Percentiles rank a stretch among this genome's conserved stretches.
phyloP scores from a whole-genome alignment of 345 rosid species.

The Corchorus capsularis region DNA sequence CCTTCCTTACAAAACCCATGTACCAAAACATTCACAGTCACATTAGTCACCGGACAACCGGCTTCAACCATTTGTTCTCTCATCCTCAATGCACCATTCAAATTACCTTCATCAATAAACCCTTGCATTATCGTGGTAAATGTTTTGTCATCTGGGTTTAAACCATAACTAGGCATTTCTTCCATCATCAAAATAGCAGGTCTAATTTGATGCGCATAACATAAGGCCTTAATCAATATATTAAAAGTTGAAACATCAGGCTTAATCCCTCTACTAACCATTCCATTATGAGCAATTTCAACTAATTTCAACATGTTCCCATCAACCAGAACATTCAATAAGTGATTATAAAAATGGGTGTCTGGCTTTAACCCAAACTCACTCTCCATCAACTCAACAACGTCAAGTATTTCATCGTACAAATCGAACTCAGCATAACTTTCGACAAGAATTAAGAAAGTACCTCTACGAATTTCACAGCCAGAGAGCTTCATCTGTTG shows the following conservation, averaged over 20 bases:
- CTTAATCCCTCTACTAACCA: slow-evolving; percentile 58
- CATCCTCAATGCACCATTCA: slow-evolving; percentile 74
- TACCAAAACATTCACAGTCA: slow-evolving; percentile 81
- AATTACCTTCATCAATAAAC: slow-evolving; percentile 74
- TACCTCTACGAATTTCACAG: slow-evolving; percentile 44
- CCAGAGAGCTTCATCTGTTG: slow-evolving; percentile 53
- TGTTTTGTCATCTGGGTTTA: slow-evolving; percentile 79
- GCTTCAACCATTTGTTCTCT: slow-evolving; percentile 59
- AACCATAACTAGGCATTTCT: slow-evolving; percentile 71
- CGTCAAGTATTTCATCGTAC: slow-evolving; percentile 52
- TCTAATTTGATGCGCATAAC: slow-evolving; percentile 86
- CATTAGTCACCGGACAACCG: slow-evolving; percentile 56
- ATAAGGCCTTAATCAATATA: slow-evolving; percentile 76
- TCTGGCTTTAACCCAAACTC: slow-evolving; percentile 59
- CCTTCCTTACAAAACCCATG: slow-evolving; percentile 85
- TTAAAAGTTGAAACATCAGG: slow-evolving; percentile 89
- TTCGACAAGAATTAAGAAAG: slow-evolving; percentile 56
- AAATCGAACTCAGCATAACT: slow-evolving; percentile 62
- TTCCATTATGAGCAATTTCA: slow-evolving; percentile 60
- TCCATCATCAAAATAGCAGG: slow-evolving; percentile 86
- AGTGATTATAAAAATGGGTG: slow-evolving; percentile 65
- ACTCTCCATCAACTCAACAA: slow-evolving; percentile 56
- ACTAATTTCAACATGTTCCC: slow-evolving; percentile 71
- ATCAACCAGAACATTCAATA: slow-evolving; percentile 81
- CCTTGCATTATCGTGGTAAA: slow-evolving; percentile 92